Evolutionary conservation across 176 grass and related monocot genomes (phyloP).

Genomic region (Zea luxurians): DNA sequence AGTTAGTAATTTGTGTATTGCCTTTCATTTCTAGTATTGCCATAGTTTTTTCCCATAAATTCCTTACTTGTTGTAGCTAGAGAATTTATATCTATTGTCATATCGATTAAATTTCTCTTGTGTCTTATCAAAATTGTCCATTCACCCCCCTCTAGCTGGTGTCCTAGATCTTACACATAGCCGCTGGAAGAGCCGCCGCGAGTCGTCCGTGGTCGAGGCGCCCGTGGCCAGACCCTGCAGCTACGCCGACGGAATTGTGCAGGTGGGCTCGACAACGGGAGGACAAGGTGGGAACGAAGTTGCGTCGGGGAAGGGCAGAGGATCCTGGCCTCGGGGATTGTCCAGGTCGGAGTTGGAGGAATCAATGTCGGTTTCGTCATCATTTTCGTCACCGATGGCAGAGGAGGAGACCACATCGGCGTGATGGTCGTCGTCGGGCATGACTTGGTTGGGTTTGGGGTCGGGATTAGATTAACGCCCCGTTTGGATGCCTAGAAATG

Average conservation of each 20-base stretch:
- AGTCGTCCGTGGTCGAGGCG: constrained; percentile 51
- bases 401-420: constrained; percentile 46
- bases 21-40: too few species aligned
- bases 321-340: neutral
- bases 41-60: too few species aligned
- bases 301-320: constrained; percentile 14
- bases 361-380: constrained; percentile 42
- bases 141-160: too few species aligned
- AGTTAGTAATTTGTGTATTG: too few species aligned
- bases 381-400: constrained; percentile 37
- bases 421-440: constrained; percentile 45
- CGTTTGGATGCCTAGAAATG: too few species aligned
- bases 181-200: constrained; percentile 80
- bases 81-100: too few species aligned
- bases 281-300: neutral
- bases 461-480: constrained; percentile 26
- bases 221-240: neutral
- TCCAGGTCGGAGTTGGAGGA: constrained; percentile 24
- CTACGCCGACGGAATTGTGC: neutral
- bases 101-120: too few species aligned
- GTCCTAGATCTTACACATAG: constrained; percentile 33
- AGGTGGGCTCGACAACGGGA: neutral
- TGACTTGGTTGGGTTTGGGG: constrained; percentile 33
- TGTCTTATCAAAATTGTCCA: too few species aligned
- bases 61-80: too few species aligned